Base-by-base conservation (phyloP, 371 early-diverging fungal species). In the Lichtheimia corymbifera region DNA sequence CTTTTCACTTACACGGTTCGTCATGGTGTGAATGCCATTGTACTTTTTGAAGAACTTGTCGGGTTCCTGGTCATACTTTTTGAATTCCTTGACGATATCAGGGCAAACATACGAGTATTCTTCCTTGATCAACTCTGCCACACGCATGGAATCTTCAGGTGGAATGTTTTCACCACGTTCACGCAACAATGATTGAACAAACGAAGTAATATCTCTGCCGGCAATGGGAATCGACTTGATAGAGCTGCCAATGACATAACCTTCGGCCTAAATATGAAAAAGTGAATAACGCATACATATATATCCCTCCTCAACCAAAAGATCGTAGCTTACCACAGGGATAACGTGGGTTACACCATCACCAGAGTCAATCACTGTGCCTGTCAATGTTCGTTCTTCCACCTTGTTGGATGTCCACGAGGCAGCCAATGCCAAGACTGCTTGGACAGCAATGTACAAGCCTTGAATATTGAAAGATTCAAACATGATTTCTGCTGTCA, bases 161-260 rank as follows among this genome's bases (percentile, higher is more conserved):
- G 98, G 97, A 47, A 97, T 96, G 67, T 80, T 84, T 71, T 98
- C 97, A 55, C 88, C 88, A 73, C 96, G 96, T 65, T 98, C 98
- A 70, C 98, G 88, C 68, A 96, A 81, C 54, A 97, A 84, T 74
- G 96, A 93, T 76, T 97, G 97, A 43, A 98, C 97, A 83, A 96
- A 98, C 15, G 90, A 89, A 14, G 98, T 97, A 65, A 98, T 93
- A 71, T 98, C 97, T 53, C 96, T 85, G 52, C 98, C 98, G 30
- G 98, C 98, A 80, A 98, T 97, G 44, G 98, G 98, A 27, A 98
- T 93, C 77, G 95, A 94, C 80, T 97, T 97, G 82, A 98, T 95
- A 42, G 96, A 92, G 50, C 93, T 92, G 30, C 96, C 97, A 73
- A 98, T 91, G 40, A 97, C 98, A 77, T 97, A 98, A 49, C 98